Evolutionary conservation across 192 early-diverging fungal genomes (phyloP).

Genomic region (Coemansia sp.): DNA sequence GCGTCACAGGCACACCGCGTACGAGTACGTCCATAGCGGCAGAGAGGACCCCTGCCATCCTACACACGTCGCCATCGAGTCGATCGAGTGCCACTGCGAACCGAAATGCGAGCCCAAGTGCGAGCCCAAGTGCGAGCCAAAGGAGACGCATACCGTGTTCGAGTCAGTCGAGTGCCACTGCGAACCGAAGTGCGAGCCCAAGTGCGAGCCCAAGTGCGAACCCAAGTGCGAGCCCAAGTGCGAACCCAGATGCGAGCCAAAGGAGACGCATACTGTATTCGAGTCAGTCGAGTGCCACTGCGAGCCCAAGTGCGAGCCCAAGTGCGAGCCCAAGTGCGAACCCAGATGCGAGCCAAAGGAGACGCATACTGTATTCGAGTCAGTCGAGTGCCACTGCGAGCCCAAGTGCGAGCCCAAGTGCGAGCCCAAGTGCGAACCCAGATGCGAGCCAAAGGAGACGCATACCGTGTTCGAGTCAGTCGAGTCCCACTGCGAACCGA

Average conservation of each 20-base stretch:
- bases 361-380: slow-evolving; percentile 24
- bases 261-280: slow-evolving; percentile 23
- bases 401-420: slow-evolving; percentile 2
- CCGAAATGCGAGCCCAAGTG: slow-evolving; percentile 5
- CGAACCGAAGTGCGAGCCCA: background rate
- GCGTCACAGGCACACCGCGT: slow-evolving; percentile 20
- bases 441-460: slow-evolving; percentile 6
- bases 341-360: background rate
- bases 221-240: background rate
- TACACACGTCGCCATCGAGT: slow-evolving; percentile 20
- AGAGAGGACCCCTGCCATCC: slow-evolving; percentile 4
- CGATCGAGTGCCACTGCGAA: slow-evolving; percentile 21
- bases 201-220: background rate
- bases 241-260: background rate
- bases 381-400: slow-evolving; percentile 12
- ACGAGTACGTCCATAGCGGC: slow-evolving; percentile 10
- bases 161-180: slow-evolving; percentile 28
- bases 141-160: slow-evolving; percentile 25
- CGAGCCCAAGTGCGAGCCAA: too few relatives aligned
- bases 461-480: slow-evolving; percentile 32
- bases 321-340: background rate
- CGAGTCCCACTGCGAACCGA: slow-evolving; percentile 10
- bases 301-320: background rate
- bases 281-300: slow-evolving; percentile 24
- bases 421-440: background rate